Evolutionary conservation across 148 eudicot genomes (phyloP), one percentile per base, ranked within the genome.

Genomic region (Rhododendron henanense): DNA sequence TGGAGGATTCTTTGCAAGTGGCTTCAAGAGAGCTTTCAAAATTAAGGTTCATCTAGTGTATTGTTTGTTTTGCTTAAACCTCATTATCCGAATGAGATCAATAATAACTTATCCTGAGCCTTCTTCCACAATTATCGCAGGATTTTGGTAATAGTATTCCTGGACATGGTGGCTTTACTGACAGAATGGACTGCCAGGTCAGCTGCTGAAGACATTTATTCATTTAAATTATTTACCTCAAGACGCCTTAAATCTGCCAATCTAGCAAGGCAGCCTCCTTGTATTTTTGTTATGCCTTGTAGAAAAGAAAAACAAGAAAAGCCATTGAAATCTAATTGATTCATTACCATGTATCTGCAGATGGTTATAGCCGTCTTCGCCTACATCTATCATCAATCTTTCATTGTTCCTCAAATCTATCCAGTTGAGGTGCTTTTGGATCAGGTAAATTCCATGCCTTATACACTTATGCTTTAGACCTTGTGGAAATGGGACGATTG

Each of bases 171-270:
- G 99, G 98, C 50, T 94, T 97, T 48, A 97, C 99, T 23, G 99
- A 97, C 87, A 87, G 99, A 91, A 97, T 97, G 99, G 99, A 95
- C 90, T 95, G 99, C 90, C 99, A 95, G 98, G 99, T 97, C 85
- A 57, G 88, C 57, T 84, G 85, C 18, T 55, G 61, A 55, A 55
- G 59, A 55, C 19, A 55, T 14, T 55, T 55, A 14, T 55, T 55
- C 61, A 55, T 55, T 55, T 5, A 55, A 55, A 18, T 55, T 55
- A 55, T 16, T 55, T 55, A 16, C 21, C 61, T 55, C 61, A 11
- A 15, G 0, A 55, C 7, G 16, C 61, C 61, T 16, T 55, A 16
- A 55, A 55, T 16, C 19, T 55, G 19, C 19, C 14, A 15, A 55
- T 55, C 21, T 18, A 16, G 61, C 61, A 55, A 55, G 61, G 61